These are phyloP conservation scores for Neurospora pannonica DNA, from an alignment of 495 filamentous ascomycete species.

Conservation along the genomic window DNA sequence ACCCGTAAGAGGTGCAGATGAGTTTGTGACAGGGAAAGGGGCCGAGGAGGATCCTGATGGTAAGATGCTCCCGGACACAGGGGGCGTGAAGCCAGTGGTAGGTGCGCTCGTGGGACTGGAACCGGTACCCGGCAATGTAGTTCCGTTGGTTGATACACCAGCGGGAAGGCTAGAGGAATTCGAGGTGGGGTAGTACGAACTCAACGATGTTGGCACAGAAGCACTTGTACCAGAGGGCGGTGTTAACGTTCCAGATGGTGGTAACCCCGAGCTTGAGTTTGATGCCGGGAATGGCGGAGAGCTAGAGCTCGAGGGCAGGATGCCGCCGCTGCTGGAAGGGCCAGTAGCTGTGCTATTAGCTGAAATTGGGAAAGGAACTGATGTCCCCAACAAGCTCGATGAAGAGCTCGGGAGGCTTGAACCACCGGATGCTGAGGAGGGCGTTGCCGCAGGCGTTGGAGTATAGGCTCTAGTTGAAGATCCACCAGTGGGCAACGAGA, in stretches of 20 bases:
- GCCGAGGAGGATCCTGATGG: background rate
- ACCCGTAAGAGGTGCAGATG: slow-evolving; percentile 1
- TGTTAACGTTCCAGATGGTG: background rate
- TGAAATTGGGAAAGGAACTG: slow-evolving; percentile 3
- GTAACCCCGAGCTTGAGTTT: slow-evolving; percentile 1
- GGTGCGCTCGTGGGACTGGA: background rate
- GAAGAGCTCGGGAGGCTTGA: background rate
- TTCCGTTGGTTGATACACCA: background rate
- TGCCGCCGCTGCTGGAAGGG: background rate
- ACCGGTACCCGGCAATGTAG: background rate
- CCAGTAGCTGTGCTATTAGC: background rate
- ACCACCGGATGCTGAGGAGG: background rate
- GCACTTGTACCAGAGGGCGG: background rate
- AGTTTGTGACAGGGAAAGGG: slow-evolving; percentile 15
- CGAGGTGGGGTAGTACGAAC: background rate
- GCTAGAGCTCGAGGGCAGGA: background rate
- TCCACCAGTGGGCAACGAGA: background rate
- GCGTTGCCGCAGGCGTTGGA: background rate
- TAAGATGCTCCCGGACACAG: background rate
- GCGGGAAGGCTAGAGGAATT: background rate
- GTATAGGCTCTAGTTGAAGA: background rate
- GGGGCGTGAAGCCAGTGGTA: background rate
- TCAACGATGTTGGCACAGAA: background rate
- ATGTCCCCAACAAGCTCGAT: background rate
- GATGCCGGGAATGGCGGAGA: slow-evolving; percentile 8